phyloP scores from a whole-genome alignment of 1,284 basidiomycete genomes.

The Cutaneotrichosporon sp. region DNA sequence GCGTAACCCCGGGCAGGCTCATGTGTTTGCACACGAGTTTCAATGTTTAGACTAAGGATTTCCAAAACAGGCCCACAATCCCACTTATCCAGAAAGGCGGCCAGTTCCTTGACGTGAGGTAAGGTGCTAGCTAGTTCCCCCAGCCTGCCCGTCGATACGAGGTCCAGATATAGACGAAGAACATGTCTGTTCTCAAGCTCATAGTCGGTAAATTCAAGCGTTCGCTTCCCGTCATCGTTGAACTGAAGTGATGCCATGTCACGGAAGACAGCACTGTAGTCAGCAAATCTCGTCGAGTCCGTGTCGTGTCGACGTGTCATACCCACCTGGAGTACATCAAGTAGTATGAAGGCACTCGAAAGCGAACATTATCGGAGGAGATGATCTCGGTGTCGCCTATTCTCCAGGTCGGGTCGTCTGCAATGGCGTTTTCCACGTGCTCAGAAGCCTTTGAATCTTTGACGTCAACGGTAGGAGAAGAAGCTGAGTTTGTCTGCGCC shows the following conservation, averaged over 20 bases:
- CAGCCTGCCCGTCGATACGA: not conserved
- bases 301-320: too few species aligned
- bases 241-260: not conserved
- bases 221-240: not conserved
- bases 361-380: slow-evolving; percentile 2
- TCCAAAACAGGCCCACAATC: not conserved
- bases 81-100: not conserved
- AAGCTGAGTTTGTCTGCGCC: too few species aligned
- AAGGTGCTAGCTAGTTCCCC: too few species aligned
- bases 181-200: not conserved
- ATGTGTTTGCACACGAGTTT: too few species aligned
- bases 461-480: too few species aligned
- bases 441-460: too few species aligned
- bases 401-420: not conserved
- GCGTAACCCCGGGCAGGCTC: not conserved
- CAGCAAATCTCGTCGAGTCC: too few species aligned
- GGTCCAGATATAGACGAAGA: not conserved
- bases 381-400: slow-evolving; percentile 2
- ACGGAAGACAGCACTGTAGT: not conserved
- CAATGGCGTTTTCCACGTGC: too few species aligned
- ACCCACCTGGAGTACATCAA: not conserved
- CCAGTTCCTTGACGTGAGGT: not conserved
- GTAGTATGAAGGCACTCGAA: not conserved
- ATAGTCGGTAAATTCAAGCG: not conserved
- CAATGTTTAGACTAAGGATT: too few species aligned